Evolutionary conservation across 192 early-diverging fungal genomes (phyloP).

Genomic region (Jimgerdemannia lactiflua): DNA sequence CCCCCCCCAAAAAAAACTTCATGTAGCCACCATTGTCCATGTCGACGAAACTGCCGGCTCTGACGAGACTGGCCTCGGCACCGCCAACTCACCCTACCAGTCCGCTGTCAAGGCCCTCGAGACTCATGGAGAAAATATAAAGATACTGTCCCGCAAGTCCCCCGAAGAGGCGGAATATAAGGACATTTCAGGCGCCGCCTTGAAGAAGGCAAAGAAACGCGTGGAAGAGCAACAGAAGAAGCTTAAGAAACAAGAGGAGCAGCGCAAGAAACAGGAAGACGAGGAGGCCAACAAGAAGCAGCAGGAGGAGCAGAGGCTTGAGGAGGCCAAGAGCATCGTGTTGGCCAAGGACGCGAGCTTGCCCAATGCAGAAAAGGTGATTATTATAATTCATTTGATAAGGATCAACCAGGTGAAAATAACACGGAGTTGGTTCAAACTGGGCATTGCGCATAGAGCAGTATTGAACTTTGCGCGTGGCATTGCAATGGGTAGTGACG

Average conservation of each 20-base stretch:
- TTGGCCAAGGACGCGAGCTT: conserved; percentile 70
- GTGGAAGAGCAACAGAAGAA: conserved; percentile 65
- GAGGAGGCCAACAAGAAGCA: conserved; percentile 67
- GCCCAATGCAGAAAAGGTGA: conserved; percentile 66
- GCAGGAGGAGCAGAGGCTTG: conserved; percentile 75
- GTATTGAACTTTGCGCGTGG: too few relatives aligned
- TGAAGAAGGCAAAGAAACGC: conserved; percentile 90
- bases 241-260: conserved; percentile 80
- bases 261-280: conserved; percentile 63
- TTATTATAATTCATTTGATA: not conserved
- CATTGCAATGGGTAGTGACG: too few relatives aligned
- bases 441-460: too few relatives aligned
- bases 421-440: too few relatives aligned
- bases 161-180: conserved; percentile 63
- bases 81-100: conserved; percentile 73
- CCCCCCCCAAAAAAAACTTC: too few relatives aligned
- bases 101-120: conserved; percentile 72
- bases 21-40: conserved; percentile 28
- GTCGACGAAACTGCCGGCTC: conserved; percentile 84
- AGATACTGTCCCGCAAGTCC: conserved; percentile 70
- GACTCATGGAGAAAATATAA: conserved; percentile 42
- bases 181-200: conserved; percentile 79
- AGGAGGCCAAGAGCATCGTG: conserved; percentile 82
- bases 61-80: conserved; percentile 78
- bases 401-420: too few relatives aligned